A percentile compares a stretch with the other conserved stretches of the same genome.
phyloP scores from a whole-genome alignment of 345 rosid genomes.

The Syzygium aromaticum region DNA sequence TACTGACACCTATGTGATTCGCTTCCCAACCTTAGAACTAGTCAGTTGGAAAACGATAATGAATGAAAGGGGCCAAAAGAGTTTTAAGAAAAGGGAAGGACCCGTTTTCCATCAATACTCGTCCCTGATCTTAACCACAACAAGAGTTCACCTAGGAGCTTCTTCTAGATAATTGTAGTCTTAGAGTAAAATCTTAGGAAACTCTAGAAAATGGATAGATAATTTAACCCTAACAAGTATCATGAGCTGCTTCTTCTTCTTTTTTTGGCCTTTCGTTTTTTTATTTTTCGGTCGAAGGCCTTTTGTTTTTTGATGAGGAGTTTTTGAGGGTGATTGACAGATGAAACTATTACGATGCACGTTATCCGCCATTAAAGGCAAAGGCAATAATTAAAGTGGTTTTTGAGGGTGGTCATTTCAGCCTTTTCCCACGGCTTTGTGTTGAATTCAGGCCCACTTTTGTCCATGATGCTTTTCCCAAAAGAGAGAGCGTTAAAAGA shows the following conservation, averaged over 20 bases:
- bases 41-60: background rate
- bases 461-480: background rate
- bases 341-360: background rate
- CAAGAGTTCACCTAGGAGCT: background rate
- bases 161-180: background rate
- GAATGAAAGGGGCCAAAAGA: background rate
- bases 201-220: background rate
- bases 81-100: background rate
- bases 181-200: background rate
- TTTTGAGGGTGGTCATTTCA: background rate
- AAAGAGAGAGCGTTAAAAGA: too few relatives aligned
- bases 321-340: background rate
- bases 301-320: rapidly evolving
- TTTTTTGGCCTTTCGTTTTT: too few relatives aligned
- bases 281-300: too few relatives aligned
- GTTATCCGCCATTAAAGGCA: background rate
- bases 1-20: background rate
- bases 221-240: too few relatives aligned
- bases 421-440: background rate
- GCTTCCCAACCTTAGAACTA: background rate
- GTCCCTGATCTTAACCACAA: background rate
- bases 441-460: background rate
- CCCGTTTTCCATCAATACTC: background rate
- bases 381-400: background rate
- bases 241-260: too few relatives aligned